Percentiles rank a stretch among this genome's conserved stretches.
phyloP scores from a whole-genome alignment of 768 basidiomycete genomes.

The Auricularia sp. region DNA sequence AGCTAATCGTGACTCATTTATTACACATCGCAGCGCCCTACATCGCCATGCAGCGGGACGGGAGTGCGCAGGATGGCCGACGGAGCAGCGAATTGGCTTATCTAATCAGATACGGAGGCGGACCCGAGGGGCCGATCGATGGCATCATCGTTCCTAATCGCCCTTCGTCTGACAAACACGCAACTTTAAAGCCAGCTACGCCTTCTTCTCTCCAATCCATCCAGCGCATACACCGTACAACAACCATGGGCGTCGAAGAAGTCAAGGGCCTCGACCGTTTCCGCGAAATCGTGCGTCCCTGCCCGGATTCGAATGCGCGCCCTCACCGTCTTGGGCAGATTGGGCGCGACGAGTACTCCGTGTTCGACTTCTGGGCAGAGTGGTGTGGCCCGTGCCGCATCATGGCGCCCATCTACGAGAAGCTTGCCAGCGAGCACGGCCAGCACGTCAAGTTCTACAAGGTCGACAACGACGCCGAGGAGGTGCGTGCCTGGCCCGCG shows the following conservation, averaged over 20 bases:
- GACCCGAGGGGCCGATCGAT: no score
- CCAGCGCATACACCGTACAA: background rate
- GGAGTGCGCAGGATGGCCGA: no score
- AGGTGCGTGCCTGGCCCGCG: constrained; percentile 19
- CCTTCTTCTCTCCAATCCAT: no score
- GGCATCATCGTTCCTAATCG: no score
- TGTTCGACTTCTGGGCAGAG: constrained; percentile 69
- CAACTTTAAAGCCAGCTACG: no score
- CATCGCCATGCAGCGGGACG: no score
- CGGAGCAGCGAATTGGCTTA: no score
- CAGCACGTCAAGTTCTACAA: constrained; percentile 51
- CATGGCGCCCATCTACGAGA: constrained; percentile 59
- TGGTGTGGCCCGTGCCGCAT: constrained; percentile 67
- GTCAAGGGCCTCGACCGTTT: constrained; percentile 27
- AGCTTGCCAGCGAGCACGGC: constrained; percentile 29
- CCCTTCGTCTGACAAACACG: no score
- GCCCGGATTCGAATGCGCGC: background rate
- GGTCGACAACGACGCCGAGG: constrained; percentile 58
- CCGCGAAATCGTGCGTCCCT: constrained; percentile 32
- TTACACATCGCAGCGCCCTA: no score
- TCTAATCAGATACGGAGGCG: no score
- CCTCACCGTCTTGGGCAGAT: constrained; percentile 25
- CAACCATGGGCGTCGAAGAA: background rate
- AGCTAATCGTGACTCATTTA: no score
- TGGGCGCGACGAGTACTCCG: constrained; percentile 33